Evolutionary conservation across 257 asterid species (phyloP), one percentile per base, ranked within the genome.

Genomic region (Gentiana straminea): DNA sequence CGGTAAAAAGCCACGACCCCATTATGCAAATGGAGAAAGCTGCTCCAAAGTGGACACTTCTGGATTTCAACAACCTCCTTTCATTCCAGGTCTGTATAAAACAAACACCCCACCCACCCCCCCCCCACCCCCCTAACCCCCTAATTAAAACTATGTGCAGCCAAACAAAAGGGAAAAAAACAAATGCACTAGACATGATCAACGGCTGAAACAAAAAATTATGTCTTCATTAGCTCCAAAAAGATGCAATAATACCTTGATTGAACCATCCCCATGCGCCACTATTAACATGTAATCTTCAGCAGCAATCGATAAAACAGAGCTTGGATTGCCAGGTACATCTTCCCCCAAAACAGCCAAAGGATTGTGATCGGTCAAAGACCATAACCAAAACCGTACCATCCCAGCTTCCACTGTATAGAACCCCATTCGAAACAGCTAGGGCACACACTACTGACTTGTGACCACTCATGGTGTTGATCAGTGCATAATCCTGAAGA

Each of bases 341-440:
- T 64, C 89, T 63, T 83, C 90, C 57, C 80, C 95, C 57, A 91
- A 73, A 8, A 87, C 81, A 4, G 94, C 72, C 69, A 91, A 71
- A 46, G 89, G 81, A 63, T 79, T 79, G 68, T 87, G 94, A 72
- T 91, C 98, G 24, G 76, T 73, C 32, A 87, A 81, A 61, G 95
- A 81, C 98, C 98, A 91, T 66, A 91, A 63, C 6, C 93, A 80
- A 48, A 48, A 91, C 83, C 45, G 95, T 81, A 58, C 97, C 98
- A 53, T 91, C 98, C 98, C 95, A 87, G 73, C 98, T 91, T 69
- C 96, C 98, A 70, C 95, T 87, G 59, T 81, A 91, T 60, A 91
- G 94, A 67, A 84, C 81, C 39, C 88, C 90, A 43, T 65, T 53
- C 62, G 77, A 71, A 69, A 84, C 77, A 59, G 71, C 69, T 55